Base-by-base conservation (phyloP, 163 green algal species). In the Chloromonas sp. region DNA sequence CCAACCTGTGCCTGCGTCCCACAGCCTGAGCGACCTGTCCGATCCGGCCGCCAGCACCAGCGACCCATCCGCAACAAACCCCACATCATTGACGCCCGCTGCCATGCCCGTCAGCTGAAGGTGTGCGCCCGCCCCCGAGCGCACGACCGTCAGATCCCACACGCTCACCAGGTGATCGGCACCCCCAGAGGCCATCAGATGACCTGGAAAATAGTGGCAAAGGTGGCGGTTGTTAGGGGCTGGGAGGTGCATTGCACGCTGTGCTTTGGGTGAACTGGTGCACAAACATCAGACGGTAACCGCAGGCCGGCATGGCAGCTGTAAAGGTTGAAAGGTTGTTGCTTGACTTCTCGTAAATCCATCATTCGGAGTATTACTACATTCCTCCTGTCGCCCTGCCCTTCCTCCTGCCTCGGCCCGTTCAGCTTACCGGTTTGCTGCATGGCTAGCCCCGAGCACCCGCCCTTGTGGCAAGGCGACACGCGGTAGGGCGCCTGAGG, bases 131-230 rank as follows among this genome's bases (percentile, higher is more conserved):
- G 84, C 81, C 8, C 1, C 74, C 61, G 60, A 70, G 61, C 0
- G n/a, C 59, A 61, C 61, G 60, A 2, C 85, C 77, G 14, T 81
- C 83, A 88, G 60, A 74, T 92, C 88, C 90, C 90, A 93, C 11
- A 88, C 81, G 60, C 87, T 83, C 60, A 92, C 90, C 2, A 60
- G 71, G 5, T 82, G 82, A 87, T 93, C 89, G 58, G 85, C 71
- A 58, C 90, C 90, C 79, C 90, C 90, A 3, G 77, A 91, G 8
- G 90, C 90, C 1, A 88, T 78, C 36, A 92, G 82, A 61, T 90
- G 85, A 14, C 90, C 90, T 91, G 81, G 15, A 61, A 36, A 36
- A 36, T 36, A 36, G 36, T 36, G 36, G 36, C 36, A 36, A 36
- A 36, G 36, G 36, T 36, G 36, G 36, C 36, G 36, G 36, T 36